Conservation (phyloP, 2,329 filamentous ascomycete genomes). For the Penicillium frequentans region DNA sequence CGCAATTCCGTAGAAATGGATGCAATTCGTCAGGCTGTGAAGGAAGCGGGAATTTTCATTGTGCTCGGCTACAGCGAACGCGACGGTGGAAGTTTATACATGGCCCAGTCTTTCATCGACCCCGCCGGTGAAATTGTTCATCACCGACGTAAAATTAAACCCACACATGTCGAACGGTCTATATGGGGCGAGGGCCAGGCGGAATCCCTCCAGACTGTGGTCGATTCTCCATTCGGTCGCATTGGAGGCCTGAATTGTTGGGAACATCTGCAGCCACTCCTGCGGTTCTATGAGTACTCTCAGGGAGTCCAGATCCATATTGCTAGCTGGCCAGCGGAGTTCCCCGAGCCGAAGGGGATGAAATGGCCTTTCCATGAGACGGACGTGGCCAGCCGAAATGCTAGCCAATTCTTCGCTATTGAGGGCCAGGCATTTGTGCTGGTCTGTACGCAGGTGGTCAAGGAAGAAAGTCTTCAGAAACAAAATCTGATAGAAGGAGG, state of each 20-base stretch:
- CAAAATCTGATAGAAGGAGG: not conserved
- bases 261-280: constrained; percentile 51
- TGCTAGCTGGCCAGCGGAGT: constrained; percentile 44
- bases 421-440: constrained; percentile 1
- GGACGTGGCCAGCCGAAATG: not conserved
- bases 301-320: constrained; percentile 49
- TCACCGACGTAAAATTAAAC: constrained; percentile 52
- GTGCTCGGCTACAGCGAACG: not conserved
- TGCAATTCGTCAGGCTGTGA: not conserved
- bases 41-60: not conserved
- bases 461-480: not conserved
- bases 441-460: not conserved
- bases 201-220: constrained; percentile 38
- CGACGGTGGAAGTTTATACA: not conserved
- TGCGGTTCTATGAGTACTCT: constrained; percentile 45
- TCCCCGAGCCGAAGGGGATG: not conserved
- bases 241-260: constrained; percentile 43
- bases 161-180: constrained; percentile 51
- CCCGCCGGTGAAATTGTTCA: constrained; percentile 42
- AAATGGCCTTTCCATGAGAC: not conserved
- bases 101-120: constrained; percentile 44
- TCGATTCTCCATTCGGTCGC: constrained; percentile 36
- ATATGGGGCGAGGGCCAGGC: constrained; percentile 46
- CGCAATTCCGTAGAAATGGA: constrained; percentile 15
- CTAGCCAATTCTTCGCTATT: not conserved